Conservation (phyloP, 1,139 yeast species). For the Geotrichum citri-aurantii region DNA sequence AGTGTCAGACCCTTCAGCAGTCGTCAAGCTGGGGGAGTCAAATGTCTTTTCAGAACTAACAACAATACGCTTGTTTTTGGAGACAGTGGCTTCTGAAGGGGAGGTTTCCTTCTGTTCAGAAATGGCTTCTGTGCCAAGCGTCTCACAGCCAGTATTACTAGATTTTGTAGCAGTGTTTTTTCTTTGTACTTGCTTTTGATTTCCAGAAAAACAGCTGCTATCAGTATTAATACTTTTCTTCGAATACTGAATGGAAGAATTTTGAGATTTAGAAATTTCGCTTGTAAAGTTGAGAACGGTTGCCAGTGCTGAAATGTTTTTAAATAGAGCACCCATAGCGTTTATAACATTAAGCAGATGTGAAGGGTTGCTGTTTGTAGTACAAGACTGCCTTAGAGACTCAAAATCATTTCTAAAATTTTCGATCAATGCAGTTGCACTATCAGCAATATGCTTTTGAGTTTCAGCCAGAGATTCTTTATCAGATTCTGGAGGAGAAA, state of each 20-base stretch:
- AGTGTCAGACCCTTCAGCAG: neutral
- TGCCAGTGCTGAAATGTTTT: conserved; percentile 10
- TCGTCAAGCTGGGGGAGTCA: neutral
- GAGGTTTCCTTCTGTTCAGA: neutral
- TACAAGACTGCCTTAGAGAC: neutral
- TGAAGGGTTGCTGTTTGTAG: neutral
- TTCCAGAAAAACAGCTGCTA: neutral
- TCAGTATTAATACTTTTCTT: neutral
- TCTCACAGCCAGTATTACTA: too few species aligned
- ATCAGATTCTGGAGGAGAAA: conserved; percentile 12
- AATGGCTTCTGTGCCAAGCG: too few species aligned
- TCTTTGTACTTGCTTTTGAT: neutral
- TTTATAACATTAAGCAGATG: neutral
- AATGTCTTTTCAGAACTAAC: neutral
- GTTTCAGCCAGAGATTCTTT: conserved; percentile 12
- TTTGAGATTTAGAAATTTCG: conserved; percentile 6
- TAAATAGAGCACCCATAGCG: conserved; percentile 2
- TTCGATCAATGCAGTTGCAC: conserved; percentile 13
- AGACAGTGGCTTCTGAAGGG: neutral
- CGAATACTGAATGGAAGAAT: neutral
- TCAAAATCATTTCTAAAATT: conserved; percentile 11
- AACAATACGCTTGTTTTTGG: neutral
- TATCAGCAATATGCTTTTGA: conserved; percentile 10
- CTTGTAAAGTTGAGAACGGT: conserved; percentile 13
- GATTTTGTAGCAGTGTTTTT: neutral